These are phyloP conservation scores for Pythium brassicae DNA, from an alignment of 352 stramenopile genomes.

Conservation along the genomic window DNA sequence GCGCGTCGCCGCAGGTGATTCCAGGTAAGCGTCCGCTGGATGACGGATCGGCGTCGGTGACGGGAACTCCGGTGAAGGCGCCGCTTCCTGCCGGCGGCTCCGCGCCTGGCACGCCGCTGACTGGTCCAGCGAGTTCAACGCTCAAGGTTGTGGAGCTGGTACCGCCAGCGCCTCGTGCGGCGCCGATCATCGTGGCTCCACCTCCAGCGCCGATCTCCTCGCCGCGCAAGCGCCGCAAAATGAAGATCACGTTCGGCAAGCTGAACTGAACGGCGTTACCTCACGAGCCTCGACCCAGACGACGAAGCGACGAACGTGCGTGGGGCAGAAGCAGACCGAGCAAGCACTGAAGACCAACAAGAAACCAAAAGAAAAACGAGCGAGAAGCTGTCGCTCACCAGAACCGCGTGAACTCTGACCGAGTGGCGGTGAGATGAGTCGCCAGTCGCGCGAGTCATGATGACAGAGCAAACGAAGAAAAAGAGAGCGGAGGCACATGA, in stretches of 20 bases:
- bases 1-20: slow-evolving; percentile 14
- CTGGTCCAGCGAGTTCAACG: slow-evolving; percentile 17
- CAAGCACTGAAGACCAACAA: too few relatives aligned
- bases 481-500: too few relatives aligned
- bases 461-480: too few relatives aligned
- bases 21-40: slow-evolving; percentile 40
- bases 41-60: slow-evolving; percentile 17
- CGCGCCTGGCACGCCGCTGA: slow-evolving; percentile 21
- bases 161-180: slow-evolving; percentile 18
- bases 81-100: slow-evolving; percentile 2
- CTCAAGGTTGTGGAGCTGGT: not conserved
- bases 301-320: slow-evolving; percentile 6
- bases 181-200: slow-evolving; percentile 26
- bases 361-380: too few relatives aligned
- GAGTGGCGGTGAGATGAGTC: too few relatives aligned
- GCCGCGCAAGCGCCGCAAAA: slow-evolving; percentile 87
- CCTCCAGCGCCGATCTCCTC: slow-evolving; percentile 45
- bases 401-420: too few relatives aligned
- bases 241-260: slow-evolving; percentile 91
- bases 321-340: too few relatives aligned
- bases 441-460: too few relatives aligned
- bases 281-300: slow-evolving; percentile 12
- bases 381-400: too few relatives aligned
- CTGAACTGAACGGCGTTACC: slow-evolving; percentile 58
- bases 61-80: slow-evolving; percentile 20